Evolutionary conservation across 176 grass and related monocot species (phyloP).

Genomic region (Oryza punctata): DNA sequence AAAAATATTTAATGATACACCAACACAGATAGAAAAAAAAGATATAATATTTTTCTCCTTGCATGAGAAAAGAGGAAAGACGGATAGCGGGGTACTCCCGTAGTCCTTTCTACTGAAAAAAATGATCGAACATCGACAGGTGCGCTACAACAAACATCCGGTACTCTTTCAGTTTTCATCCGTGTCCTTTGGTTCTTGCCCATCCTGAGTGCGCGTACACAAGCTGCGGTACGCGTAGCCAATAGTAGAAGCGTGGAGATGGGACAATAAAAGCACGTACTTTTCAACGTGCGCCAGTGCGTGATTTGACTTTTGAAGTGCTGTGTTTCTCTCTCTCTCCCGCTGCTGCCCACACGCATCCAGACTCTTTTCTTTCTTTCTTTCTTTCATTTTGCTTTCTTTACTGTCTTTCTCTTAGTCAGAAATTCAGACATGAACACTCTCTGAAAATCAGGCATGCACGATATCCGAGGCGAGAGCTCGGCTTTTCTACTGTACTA

Average conservation of each 20-base stretch:
- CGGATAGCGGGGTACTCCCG: too few relatives aligned
- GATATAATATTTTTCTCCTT: too few relatives aligned
- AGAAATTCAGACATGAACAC: slow-evolving; percentile 1
- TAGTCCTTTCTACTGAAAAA: too few relatives aligned
- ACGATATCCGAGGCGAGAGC: not conserved
- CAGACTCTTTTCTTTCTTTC: not conserved
- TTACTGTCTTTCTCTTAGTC: too few relatives aligned
- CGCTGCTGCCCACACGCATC: not conserved
- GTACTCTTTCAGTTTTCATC: too few relatives aligned
- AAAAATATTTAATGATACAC: too few relatives aligned
- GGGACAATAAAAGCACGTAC: slow-evolving; percentile 20
- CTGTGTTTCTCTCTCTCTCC: not conserved
- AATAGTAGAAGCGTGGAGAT: not conserved
- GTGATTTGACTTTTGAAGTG: slow-evolving; percentile 54
- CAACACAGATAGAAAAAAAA: too few relatives aligned
- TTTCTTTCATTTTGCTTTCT: too few relatives aligned
- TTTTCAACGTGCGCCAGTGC: slow-evolving; percentile 52
- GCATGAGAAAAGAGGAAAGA: too few relatives aligned
- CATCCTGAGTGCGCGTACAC: not conserved
- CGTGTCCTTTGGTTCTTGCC: too few relatives aligned
- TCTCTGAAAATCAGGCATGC: not conserved
- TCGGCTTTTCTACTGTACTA: not conserved
- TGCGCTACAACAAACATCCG: too few relatives aligned
- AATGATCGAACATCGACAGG: too few relatives aligned
- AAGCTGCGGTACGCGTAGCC: not conserved